A percentile compares a stretch with the other conserved stretches of the same genome.
phyloP scores from a whole-genome alignment of 2,329 filamentous ascomycete species.

The Apiospora marii region DNA sequence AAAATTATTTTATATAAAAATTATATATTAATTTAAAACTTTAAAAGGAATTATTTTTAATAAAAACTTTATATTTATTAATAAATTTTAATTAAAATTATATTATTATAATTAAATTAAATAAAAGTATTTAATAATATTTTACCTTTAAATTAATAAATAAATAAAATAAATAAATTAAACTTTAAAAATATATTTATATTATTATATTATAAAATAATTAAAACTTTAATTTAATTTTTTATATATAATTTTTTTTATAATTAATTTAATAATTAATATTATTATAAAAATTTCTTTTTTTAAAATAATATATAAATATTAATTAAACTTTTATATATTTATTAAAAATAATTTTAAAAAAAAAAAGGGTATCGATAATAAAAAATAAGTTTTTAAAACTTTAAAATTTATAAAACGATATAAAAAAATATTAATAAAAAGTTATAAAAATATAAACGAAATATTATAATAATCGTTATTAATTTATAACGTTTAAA shows the following conservation, averaged over 20 bases:
- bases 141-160: slow-evolving; percentile 3
- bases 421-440: not conserved
- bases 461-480: not conserved
- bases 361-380: not conserved
- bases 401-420: not conserved
- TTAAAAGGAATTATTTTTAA: not conserved
- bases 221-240: not conserved
- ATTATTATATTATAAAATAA: slow-evolving; percentile 2
- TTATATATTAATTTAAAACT: not conserved
- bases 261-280: slow-evolving; percentile 3
- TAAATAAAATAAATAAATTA: not conserved
- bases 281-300: not conserved
- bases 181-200: not conserved
- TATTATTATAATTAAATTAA: not conserved
- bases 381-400: not conserved
- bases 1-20: not conserved
- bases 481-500: not conserved
- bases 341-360: not conserved
- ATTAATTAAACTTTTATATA: not conserved
- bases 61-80: not conserved
- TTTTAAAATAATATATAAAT: not conserved
- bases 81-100: not conserved
- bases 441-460: not conserved
- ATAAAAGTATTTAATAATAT: not conserved
- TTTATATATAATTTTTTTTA: not conserved